phyloP scores from a whole-genome alignment of 1,284 basidiomycete species.

The Boletus austroedulis region DNA sequence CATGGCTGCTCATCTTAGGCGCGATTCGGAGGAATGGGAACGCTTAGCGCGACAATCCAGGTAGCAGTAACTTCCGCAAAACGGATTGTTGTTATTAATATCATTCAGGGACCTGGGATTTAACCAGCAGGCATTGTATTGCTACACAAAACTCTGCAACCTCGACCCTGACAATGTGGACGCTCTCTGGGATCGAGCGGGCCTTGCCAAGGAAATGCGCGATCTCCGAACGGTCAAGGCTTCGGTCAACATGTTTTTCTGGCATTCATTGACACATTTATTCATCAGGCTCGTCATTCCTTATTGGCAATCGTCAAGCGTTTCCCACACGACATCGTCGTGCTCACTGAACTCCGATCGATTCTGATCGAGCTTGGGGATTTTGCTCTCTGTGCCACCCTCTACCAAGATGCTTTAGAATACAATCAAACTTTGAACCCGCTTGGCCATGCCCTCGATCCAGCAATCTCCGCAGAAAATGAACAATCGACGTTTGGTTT shows the following conservation, averaged over 20 bases:
- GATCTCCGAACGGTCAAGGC: slow-evolving; percentile 61
- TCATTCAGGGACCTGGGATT: slow-evolving; percentile 61
- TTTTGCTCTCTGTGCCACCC: slow-evolving; percentile 48
- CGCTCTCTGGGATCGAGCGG: slow-evolving; percentile 88
- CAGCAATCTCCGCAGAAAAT: slow-evolving; percentile 51
- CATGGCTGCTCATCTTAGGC: slow-evolving; percentile 69
- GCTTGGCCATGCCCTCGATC: slow-evolving; percentile 41
- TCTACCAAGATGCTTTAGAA: slow-evolving; percentile 42
- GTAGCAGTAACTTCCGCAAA: background rate
- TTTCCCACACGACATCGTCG: slow-evolving; percentile 61
- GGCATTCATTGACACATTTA: background rate
- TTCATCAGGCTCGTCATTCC: slow-evolving; percentile 64
- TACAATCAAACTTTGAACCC: slow-evolving; percentile 44
- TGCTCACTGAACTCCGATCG: slow-evolving; percentile 75
- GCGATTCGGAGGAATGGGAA: slow-evolving; percentile 66
- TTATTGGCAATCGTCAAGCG: slow-evolving; percentile 77
- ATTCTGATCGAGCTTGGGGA: slow-evolving; percentile 58
- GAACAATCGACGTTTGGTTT: slow-evolving; percentile 47
- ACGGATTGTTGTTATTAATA: background rate
- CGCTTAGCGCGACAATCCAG: slow-evolving; percentile 8
- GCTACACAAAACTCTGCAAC: slow-evolving; percentile 81
- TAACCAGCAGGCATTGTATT: slow-evolving; percentile 87
- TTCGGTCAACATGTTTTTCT: background rate
- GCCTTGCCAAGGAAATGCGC: slow-evolving; percentile 74
- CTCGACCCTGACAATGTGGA: slow-evolving; percentile 80